Evolutionary conservation across 1,284 basidiomycete genomes (phyloP), one percentile per base, ranked within the genome.

Genomic region (Takashimella koratensis): DNA sequence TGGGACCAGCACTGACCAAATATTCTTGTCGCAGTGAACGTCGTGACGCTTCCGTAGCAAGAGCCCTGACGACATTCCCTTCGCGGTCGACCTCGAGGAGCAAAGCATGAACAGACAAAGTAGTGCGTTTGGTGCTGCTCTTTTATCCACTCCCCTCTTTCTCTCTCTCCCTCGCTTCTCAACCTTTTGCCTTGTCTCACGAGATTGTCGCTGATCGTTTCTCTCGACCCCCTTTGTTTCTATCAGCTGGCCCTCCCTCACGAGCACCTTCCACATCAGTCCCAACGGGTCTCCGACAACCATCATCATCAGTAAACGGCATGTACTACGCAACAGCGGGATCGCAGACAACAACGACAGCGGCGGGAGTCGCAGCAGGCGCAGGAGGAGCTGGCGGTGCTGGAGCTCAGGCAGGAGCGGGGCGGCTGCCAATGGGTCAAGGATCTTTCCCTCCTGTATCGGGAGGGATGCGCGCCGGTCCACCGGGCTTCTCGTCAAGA

Each of bases 251-350:
- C 16, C 16, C 30, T 8, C 8, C 30, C 30, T 16, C 8, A 36
- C 30, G 30, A 16, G 10, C 30, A 8, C 30, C 30, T 8, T 36
- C 30, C 30, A 36, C 30, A 8, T 36, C 30, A 8, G 16, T 36
- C 30, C 30, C 30, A 8, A 36, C 30, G 8, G 30, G 30, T 8
- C 16, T 36, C 30, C 30, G 30, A 8, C 30, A 36, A 36, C 30
- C 30, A 8, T 36, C 30, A 36, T 8, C 30, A 8, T 36, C 30
- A n/a, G 56, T 56, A 16, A 60, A 62, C 50, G 57, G 56, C 41
- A 70, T 74, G 68, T 74, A 66, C 56, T 74, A 70, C 65, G 65
- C 70, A 41, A 66, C 68, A 49, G 66, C 66, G 46, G 68, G 68
- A n/a, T 62, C 65, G 52, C 66, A 68, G 45, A 60, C 68, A 12